Evolutionary conservation across 164 flowering plant species (phyloP).

Genomic region (Stephania cephalantha): DNA sequence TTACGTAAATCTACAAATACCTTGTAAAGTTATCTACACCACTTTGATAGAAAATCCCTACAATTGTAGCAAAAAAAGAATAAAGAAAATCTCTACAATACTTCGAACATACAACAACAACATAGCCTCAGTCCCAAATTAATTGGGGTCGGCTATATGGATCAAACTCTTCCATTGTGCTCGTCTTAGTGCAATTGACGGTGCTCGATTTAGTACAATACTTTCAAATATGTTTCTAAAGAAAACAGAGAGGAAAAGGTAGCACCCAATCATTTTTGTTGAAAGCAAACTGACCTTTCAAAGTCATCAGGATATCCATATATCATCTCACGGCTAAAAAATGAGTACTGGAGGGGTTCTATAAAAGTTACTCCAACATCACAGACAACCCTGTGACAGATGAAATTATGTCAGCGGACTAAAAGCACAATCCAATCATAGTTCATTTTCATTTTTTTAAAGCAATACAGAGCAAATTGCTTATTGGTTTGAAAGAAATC

Average conservation of each 20-base stretch:
- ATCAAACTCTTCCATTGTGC: too few relatives aligned
- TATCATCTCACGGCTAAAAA: constrained; percentile 57
- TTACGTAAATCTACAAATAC: background rate
- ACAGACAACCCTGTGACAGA: constrained; percentile 41
- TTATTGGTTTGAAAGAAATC: too few relatives aligned
- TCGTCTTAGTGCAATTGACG: too few relatives aligned
- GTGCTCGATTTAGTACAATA: too few relatives aligned
- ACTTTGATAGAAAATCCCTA: background rate
- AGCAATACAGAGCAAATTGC: too few relatives aligned
- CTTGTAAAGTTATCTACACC: background rate
- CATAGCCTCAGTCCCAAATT: too few relatives aligned
- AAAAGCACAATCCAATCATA: too few relatives aligned
- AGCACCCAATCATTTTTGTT: background rate
- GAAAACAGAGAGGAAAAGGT: background rate
- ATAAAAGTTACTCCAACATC: constrained; percentile 78
- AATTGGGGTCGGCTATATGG: too few relatives aligned
- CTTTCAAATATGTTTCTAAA: background rate
- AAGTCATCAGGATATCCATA: constrained; percentile 80
- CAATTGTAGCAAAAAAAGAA: background rate
- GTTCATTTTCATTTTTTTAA: too few relatives aligned
- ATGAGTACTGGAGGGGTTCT: constrained; percentile 49
- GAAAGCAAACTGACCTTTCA: constrained; percentile 51
- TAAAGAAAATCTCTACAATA: too few relatives aligned
- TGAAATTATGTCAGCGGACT: background rate
- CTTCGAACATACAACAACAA: too few relatives aligned